phyloP scores from a whole-genome alignment of 2,329 filamentous ascomycete genomes.

The Neonectria coccinea region DNA sequence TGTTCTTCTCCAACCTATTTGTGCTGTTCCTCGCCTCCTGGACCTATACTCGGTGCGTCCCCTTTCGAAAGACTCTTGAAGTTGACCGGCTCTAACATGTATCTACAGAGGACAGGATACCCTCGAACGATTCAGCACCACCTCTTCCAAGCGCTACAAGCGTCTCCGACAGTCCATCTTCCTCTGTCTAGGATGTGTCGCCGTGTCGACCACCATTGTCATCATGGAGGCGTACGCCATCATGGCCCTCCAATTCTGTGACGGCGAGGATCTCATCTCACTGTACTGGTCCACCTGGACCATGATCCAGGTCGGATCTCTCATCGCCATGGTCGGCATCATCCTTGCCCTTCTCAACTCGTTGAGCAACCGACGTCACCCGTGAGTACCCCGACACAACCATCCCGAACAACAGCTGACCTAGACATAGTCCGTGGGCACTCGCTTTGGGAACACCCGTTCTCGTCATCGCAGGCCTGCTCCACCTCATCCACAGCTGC shows the following conservation, averaged over 20 bases:
- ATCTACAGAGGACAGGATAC: conserved; percentile 49
- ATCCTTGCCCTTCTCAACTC: conserved; percentile 65
- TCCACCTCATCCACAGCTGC: conserved; percentile 60
- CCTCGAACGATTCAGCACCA: conserved; percentile 52
- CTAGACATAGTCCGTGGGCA: conserved; percentile 62
- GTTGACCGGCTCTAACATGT: not conserved
- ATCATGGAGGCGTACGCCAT: conserved; percentile 67
- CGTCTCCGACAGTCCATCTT: conserved; percentile 57
- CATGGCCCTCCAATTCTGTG: conserved; percentile 68
- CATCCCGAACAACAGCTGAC: conserved; percentile 14
- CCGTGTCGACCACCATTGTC: conserved; percentile 57
- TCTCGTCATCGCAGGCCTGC: conserved; percentile 67
- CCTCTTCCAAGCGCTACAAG: conserved; percentile 48
- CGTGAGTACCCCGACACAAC: conserved; percentile 53
- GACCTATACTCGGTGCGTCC: not conserved
- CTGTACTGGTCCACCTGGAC: conserved; percentile 73
- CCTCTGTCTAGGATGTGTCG: conserved; percentile 58
- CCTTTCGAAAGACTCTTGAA: not conserved
- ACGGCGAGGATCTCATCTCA: conserved; percentile 69
- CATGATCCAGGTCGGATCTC: conserved; percentile 68
- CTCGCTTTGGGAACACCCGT: conserved; percentile 71
- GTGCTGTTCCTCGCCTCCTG: conserved; percentile 60
- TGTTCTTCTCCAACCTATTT: conserved; percentile 58
- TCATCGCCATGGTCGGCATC: conserved; percentile 69
- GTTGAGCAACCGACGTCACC: conserved; percentile 62